These are phyloP conservation scores for Colletotrichum shisoi DNA, from an alignment of 2,329 filamentous ascomycete genomes.

Conservation along the genomic window DNA sequence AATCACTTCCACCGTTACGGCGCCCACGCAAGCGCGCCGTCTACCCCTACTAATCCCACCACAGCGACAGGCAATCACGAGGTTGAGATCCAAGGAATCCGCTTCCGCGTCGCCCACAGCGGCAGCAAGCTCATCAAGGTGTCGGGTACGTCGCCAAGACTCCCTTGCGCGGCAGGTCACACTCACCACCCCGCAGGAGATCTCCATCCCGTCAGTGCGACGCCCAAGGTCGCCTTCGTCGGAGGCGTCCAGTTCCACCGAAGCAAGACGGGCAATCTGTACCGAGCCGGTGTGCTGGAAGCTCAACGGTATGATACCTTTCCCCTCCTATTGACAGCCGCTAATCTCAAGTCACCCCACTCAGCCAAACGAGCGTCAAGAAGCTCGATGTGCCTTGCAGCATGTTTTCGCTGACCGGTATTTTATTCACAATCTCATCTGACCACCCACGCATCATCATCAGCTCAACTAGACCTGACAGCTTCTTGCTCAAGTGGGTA, in stretches of 20 bases:
- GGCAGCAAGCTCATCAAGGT: constrained; percentile 83
- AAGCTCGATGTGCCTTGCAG: constrained; percentile 80
- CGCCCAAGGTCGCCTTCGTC: constrained; percentile 76
- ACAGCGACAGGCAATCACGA: constrained; percentile 60
- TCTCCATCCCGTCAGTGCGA: constrained; percentile 67
- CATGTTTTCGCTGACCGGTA: constrained; percentile 74
- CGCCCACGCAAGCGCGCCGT: constrained; percentile 37
- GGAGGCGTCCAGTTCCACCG: constrained; percentile 84
- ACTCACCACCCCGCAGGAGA: constrained; percentile 58
- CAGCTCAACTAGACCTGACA: constrained; percentile 4
- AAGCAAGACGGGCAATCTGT: constrained; percentile 87
- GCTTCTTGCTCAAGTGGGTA: constrained; percentile 22
- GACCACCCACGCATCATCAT: constrained; percentile 36
- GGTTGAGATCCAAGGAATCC: constrained; percentile 73
- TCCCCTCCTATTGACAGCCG: constrained; percentile 40
- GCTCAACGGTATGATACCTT: constrained; percentile 72
- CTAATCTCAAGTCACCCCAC: constrained; percentile 48
- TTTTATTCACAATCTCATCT: constrained; percentile 55
- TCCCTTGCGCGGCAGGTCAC: constrained; percentile 39
- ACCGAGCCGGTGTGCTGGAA: constrained; percentile 77
- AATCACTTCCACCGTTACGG: constrained; percentile 53
- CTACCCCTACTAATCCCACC: constrained; percentile 46
- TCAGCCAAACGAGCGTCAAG: constrained; percentile 64
- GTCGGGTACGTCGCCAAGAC: constrained; percentile 64
- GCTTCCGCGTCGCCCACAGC: constrained; percentile 75